Base-by-base conservation (phyloP, 352 stramenopile species). In the Aphanomyces cochlioides region DNA sequence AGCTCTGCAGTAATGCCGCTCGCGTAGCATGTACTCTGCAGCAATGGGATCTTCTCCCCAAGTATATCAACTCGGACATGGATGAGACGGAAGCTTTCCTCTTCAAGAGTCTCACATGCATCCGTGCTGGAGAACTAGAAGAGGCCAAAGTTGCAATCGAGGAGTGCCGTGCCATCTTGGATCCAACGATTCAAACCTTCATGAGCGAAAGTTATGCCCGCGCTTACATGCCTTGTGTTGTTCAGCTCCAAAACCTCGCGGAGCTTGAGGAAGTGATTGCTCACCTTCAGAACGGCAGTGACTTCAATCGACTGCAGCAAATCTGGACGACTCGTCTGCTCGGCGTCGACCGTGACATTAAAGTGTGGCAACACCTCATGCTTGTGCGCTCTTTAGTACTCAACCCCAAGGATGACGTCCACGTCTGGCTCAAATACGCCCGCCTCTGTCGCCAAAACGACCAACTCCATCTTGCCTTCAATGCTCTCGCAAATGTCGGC, bases 191-290 rank as follows among this genome's bases (percentile, higher is more conserved):
- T 48, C 96, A 95, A 3, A 97, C 97, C 34, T 84, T 99, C 39
- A 95, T 99, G 69, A 96, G 93, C 66, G 97, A 99, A 74, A 98
- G 88, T 57, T 99, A 99, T 74, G 90, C 87, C 64, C 90, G 98
- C 12, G 96, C 96, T 12, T 99, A 99, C 74, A 79, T 90, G 63
- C 91, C 89, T 40, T 96, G 93, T 47, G 97, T 99, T 74, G 97
- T 99, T 21, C 97, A 96, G 71, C 85, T 99, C 58, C 97, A 99
- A 79, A 96, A 96, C 75, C 86, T 99, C 15, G 94, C 95, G 3
- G 97, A 99, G 80, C 76, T 99, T 10, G 89, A 97, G 69, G 89
- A 96, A 72, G 92, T 96, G 45, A 79, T 97, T 8, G 77, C 84
- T 36, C 93, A 95, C 69, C 69, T 95, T 63, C 88, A 90, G 72